Evolutionary conservation across 176 grass and related monocot genomes (phyloP).

Genomic region (Avena sativa): DNA sequence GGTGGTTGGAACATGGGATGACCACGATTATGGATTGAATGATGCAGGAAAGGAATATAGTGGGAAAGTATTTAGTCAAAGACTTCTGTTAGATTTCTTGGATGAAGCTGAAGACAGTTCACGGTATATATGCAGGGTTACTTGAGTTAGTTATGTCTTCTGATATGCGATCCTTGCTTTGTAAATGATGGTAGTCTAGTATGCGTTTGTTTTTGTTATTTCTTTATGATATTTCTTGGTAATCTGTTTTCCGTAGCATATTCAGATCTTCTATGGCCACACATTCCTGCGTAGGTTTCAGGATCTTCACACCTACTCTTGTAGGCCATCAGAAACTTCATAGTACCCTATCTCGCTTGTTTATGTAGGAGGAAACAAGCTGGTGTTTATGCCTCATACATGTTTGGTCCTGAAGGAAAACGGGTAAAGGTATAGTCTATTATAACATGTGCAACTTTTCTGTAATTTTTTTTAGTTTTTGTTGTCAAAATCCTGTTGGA

Average conservation of each 20-base stretch:
- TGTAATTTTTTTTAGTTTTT: constrained; percentile 25
- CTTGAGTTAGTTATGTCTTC: not conserved
- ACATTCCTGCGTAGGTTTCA: constrained; percentile 32
- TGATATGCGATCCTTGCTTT: not conserved
- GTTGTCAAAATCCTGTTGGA: not conserved
- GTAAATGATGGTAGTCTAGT: not conserved
- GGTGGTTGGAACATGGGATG: constrained; percentile 98
- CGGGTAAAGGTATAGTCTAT: constrained; percentile 67
- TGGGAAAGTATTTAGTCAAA: constrained; percentile 65
- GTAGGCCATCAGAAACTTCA: constrained; percentile 17
- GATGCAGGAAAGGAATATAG: constrained; percentile 91
- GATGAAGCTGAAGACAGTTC: constrained; percentile 82
- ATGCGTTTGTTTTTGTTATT: not conserved
- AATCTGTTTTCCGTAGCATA: not conserved
- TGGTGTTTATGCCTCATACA: constrained; percentile 88
- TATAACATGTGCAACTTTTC: not conserved
- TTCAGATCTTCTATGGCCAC: not conserved
- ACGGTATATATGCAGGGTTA: constrained; percentile 49
- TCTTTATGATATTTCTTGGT: constrained; percentile 27
- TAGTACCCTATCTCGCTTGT: constrained; percentile 32
- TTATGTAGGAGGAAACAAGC: constrained; percentile 83
- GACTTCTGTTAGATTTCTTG: constrained; percentile 90
- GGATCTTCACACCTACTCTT: constrained; percentile 11
- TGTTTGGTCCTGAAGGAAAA: constrained; percentile 90
- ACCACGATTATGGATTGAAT: constrained; percentile 99